These are phyloP conservation scores for Gardenia jasminoides DNA, from an alignment of 257 asterid genomes.

Conservation along the genomic window DNA sequence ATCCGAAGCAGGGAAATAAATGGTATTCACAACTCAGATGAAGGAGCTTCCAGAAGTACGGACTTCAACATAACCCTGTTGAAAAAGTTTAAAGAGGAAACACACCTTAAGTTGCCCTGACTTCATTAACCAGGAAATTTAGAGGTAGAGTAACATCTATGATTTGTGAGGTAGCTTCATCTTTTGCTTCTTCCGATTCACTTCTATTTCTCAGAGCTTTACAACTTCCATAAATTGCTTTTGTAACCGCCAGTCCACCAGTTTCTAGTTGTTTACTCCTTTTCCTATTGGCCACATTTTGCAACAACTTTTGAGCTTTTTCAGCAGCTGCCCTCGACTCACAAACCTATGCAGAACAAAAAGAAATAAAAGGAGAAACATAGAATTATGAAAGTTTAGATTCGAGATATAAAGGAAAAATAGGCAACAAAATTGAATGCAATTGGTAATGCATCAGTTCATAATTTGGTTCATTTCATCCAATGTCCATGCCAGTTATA, in stretches of 20 bases:
- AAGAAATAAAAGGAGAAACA: not conserved
- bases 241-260: constrained; percentile 66
- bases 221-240: constrained; percentile 69
- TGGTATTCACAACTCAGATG: not conserved
- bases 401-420: not conserved
- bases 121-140: constrained; percentile 79
- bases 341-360: constrained; percentile 48
- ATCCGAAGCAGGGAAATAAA: not conserved
- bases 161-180: constrained; percentile 57
- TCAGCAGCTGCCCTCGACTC: constrained; percentile 80
- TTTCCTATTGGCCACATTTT: constrained; percentile 82
- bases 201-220: constrained; percentile 45
- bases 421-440: not conserved
- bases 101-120: constrained; percentile 88
- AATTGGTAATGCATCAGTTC: not conserved
- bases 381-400: not conserved
- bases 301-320: constrained; percentile 88
- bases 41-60: not conserved
- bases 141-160: constrained; percentile 81
- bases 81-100: constrained; percentile 9
- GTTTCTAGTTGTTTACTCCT: constrained; percentile 60
- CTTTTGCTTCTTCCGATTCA: constrained; percentile 48
- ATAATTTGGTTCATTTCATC: too few relatives aligned
- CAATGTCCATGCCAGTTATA: not conserved
- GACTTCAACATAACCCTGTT: not conserved